Base-by-base conservation (phyloP, 805 yeast genomes). In the Yamadazyma nakazawae region DNA sequence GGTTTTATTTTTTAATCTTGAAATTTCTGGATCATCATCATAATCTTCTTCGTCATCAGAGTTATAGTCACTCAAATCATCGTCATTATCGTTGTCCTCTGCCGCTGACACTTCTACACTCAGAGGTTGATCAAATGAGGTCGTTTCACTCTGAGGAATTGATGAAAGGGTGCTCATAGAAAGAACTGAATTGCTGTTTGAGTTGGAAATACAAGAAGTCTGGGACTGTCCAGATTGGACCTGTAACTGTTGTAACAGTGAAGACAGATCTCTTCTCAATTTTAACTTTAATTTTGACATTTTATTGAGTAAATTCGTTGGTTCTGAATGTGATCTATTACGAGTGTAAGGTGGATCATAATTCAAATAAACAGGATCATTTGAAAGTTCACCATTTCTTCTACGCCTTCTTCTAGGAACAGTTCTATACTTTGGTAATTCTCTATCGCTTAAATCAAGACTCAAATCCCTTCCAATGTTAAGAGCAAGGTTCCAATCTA, bases 391-490 rank as follows among this genome's bases (percentile, higher is more conserved):
- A 19, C 48, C 48, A 28, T 28, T 28, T 42, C 54, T 61, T 36
- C 76, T 69, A 40, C 88, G 70, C 53, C 91, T 73, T 51, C 94
- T 74, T 52, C 92, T 69, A 5, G 96, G 96, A 13, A 88, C 89
- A 0, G 92, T 83, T 58, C 94, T 76, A 59, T 84, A 89, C 37
- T 74, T 77, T 11, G 96, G 97, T 60, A 81, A 65, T 42, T 80
- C 83, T 40, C 98, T 75, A 39, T 79, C 75, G 30, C 76, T 81
- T 18, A 92, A 60, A 52, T 94, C 97, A 42, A 90, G 70, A 2
- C 96, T 74, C 28, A 91, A 79, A 54, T 87, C 94, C 42, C 84
- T 84, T 0, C 94, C 97, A 10, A 82, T 77, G 45, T 80, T 79
- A 14, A 94, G 49, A 38, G 81, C 82, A 57, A 79, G 75, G 48